Conservation (phyloP, 2,329 filamentous ascomycete genomes). For the Zalaria obscura region DNA sequence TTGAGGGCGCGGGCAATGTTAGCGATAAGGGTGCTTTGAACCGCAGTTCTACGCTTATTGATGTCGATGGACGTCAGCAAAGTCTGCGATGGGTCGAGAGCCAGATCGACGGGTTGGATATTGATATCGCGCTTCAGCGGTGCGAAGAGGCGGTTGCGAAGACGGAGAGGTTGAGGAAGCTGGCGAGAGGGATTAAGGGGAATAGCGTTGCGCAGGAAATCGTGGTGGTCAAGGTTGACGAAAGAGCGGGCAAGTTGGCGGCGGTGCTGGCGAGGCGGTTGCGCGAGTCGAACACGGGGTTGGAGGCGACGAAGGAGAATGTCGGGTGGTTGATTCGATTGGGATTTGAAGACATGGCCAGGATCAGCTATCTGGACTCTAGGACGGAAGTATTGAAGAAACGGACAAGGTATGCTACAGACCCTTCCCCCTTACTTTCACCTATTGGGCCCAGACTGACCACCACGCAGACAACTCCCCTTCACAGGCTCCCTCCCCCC, state of each 20-base stretch:
- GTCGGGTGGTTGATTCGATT: slow-evolving; percentile 74
- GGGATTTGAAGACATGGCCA: slow-evolving; percentile 78
- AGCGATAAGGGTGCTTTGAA: slow-evolving; percentile 8
- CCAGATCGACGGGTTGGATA: slow-evolving; percentile 91
- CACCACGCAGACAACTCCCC: slow-evolving; percentile 58
- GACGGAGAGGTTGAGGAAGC: slow-evolving; percentile 70
- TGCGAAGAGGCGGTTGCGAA: slow-evolving; percentile 74
- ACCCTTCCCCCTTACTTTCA: slow-evolving; percentile 10
- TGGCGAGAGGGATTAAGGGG: slow-evolving; percentile 68
- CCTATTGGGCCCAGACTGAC: slow-evolving; percentile 11
- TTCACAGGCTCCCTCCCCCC: slow-evolving; percentile 87
- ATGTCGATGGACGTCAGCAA: slow-evolving; percentile 92
- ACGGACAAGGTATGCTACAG: slow-evolving; percentile 52
- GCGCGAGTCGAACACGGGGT: slow-evolving; percentile 61
- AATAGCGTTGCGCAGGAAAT: slow-evolving; percentile 83
- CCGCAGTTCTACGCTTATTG: slow-evolving; percentile 55
- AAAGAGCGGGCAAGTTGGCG: slow-evolving; percentile 65
- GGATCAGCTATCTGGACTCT: slow-evolving; percentile 73
- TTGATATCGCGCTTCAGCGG: slow-evolving; percentile 80
- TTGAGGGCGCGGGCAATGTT: slow-evolving; percentile 23
- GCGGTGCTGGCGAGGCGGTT: slow-evolving; percentile 64
- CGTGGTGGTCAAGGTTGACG: slow-evolving; percentile 80
- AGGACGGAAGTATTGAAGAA: slow-evolving; percentile 66
- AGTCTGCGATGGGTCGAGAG: slow-evolving; percentile 91
- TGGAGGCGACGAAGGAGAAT: slow-evolving; percentile 63